A percentile compares a stretch with the other conserved stretches of the same genome.
Evolutionary conservation across 2,329 filamentous ascomycete species (phyloP).

Genomic region (Aureobasidium melanogenum): DNA sequence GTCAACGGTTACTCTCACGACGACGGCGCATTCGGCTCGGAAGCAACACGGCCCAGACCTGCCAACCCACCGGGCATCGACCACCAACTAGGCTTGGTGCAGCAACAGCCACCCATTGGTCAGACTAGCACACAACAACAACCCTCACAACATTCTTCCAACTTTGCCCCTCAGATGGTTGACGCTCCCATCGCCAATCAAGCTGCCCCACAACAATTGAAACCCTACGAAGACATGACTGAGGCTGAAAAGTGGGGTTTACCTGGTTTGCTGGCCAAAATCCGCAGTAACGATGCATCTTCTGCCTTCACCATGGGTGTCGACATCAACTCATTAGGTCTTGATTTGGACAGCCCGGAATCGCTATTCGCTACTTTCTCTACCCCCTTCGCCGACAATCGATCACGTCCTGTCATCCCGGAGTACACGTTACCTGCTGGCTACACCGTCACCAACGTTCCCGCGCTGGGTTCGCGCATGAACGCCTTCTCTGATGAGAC

Average conservation of each 20-base stretch:
- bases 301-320: conserved; percentile 51
- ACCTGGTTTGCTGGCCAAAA: conserved; percentile 49
- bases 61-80: conserved; percentile 5
- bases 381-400: conserved; percentile 52
- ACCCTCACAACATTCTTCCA: conserved; percentile 9
- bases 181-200: conserved; percentile 12
- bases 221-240: conserved; percentile 43
- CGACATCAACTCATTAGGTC: conserved; percentile 53
- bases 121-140: conserved; percentile 12
- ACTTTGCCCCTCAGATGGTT: conserved; percentile 12
- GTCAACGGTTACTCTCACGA: conserved; percentile 12
- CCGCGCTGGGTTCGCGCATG: conserved; percentile 41
- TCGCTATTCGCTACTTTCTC: conserved; percentile 56
- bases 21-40: conserved; percentile 9
- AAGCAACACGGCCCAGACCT: neutral
- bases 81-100: conserved; percentile 12
- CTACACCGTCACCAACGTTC: conserved; percentile 59
- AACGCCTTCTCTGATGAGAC: conserved; percentile 43
- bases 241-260: conserved; percentile 53
- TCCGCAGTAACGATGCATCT: conserved; percentile 35
- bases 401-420: conserved; percentile 51
- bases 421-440: conserved; percentile 55
- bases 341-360: conserved; percentile 47
- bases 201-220: conserved; percentile 6
- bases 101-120: neutral